These are phyloP conservation scores for Catenaria anguillulae DNA, from an alignment of 371 early-diverging fungal genomes.

Conservation along the genomic window DNA sequence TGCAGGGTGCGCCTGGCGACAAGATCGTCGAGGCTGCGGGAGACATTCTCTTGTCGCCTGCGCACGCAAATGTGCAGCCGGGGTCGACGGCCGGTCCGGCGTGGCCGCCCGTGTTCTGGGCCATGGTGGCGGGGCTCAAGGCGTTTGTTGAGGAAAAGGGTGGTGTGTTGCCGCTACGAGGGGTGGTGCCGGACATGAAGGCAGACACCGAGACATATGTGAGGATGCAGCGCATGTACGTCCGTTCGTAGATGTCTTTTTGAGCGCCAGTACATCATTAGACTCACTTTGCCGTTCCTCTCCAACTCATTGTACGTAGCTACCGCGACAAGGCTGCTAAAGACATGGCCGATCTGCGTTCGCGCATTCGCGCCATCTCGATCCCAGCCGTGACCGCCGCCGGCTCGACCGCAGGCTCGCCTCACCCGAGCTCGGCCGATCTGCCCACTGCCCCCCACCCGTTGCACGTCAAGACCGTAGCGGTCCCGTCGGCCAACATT, in stretches of 20 bases:
- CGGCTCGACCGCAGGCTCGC: too few species aligned
- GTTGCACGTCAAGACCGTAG: not conserved
- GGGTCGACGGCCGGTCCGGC: too few species aligned
- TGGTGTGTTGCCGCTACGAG: constrained; percentile 65
- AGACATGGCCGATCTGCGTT: constrained; percentile 29
- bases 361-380: not conserved
- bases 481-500: not conserved
- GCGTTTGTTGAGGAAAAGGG: constrained; percentile 66
- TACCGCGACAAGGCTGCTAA: constrained; percentile 64
- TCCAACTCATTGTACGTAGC: too few species aligned
- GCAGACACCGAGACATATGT: constrained; percentile 77
- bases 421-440: constrained; percentile 8
- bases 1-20: too few species aligned
- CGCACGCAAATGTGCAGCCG: too few species aligned
- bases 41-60: too few species aligned
- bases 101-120: constrained; percentile 61
- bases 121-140: constrained; percentile 53
- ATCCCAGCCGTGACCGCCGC: not conserved
- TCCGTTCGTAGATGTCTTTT: constrained; percentile 31
- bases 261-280: too few species aligned
- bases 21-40: too few species aligned
- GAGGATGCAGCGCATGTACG: constrained; percentile 55
- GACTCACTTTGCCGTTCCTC: too few species aligned
- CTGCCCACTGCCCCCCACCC: not conserved
- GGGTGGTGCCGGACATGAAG: constrained; percentile 90